Conservation (phyloP, 2,329 filamentous ascomycete genomes). For the Gremmenia infestans region DNA sequence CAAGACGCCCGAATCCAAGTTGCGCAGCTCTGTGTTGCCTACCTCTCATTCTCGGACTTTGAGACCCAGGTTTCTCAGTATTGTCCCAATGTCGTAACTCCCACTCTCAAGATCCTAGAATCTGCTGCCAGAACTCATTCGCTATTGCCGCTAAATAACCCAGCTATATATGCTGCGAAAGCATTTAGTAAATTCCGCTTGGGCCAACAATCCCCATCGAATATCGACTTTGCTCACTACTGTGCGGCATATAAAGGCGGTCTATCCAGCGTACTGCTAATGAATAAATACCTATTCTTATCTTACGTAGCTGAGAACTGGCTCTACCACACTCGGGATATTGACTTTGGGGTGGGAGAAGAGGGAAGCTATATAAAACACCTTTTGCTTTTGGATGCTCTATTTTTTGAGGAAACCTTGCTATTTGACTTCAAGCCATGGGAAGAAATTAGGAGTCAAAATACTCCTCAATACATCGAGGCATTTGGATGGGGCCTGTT, state of each 20-base stretch:
- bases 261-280: neutral
- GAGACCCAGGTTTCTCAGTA: neutral
- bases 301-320: neutral
- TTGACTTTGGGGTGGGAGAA: neutral
- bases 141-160: neutral
- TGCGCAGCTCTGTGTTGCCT: neutral
- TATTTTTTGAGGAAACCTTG: neutral
- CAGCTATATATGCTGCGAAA: neutral
- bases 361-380: neutral
- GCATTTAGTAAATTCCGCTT: neutral
- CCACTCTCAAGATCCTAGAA: neutral
- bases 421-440: neutral
- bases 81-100: neutral
- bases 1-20: neutral
- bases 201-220: neutral
- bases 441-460: neutral
- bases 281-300: neutral
- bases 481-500: neutral
- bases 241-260: neutral
- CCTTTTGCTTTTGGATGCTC: neutral
- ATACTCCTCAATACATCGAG: neutral
- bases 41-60: constrained; percentile 1
- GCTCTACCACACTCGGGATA: neutral
- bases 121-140: neutral
- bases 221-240: neutral